A percentile compares a stretch with the other conserved stretches of the same genome.
These are phyloP conservation scores for Citeromyces nyonsensis DNA, from an alignment of 805 yeast genomes.

Conservation along the genomic window DNA sequence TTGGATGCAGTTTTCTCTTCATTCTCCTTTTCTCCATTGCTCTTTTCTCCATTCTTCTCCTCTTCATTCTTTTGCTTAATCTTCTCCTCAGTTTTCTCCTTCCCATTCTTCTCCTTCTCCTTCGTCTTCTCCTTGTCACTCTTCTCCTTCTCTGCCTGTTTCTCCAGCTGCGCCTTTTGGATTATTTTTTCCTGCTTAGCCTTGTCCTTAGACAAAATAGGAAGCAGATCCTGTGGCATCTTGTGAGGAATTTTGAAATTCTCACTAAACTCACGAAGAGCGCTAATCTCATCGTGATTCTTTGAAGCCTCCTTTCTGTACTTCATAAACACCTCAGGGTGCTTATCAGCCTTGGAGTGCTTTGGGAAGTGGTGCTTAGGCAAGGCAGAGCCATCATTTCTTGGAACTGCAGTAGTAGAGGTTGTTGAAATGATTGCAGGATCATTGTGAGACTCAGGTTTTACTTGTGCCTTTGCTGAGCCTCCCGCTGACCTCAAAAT, in stretches of 20 bases:
- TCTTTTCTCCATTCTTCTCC: too few species aligned
- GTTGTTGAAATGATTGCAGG: too few species aligned
- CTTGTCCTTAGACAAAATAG: constrained; percentile 55
- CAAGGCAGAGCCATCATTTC: background rate
- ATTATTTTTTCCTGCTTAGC: constrained; percentile 47
- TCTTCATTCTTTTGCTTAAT: background rate
- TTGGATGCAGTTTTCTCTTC: constrained; percentile 7
- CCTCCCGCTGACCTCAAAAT: constrained; percentile 8
- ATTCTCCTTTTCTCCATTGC: too few species aligned
- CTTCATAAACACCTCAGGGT: too few species aligned
- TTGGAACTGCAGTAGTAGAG: constrained; percentile 1
- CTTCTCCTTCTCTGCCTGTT: background rate
- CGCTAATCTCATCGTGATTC: constrained; percentile 22
- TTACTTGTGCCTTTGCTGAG: too few species aligned
- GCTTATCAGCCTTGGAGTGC: too few species aligned
- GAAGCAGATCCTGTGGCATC: constrained; percentile 47
- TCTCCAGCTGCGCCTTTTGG: constrained; percentile 10
- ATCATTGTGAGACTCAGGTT: too few species aligned
- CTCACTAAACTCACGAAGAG: constrained; percentile 65
- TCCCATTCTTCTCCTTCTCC: background rate
- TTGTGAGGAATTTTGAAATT: constrained; percentile 45
- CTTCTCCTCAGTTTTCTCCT: background rate
- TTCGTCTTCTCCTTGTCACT: background rate
- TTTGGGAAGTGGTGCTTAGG: too few species aligned
- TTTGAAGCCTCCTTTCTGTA: too few species aligned